Evolutionary conservation across 1,284 basidiomycete species (phyloP), one percentile per base, ranked within the genome.

Genomic region (Boletus mariae): DNA sequence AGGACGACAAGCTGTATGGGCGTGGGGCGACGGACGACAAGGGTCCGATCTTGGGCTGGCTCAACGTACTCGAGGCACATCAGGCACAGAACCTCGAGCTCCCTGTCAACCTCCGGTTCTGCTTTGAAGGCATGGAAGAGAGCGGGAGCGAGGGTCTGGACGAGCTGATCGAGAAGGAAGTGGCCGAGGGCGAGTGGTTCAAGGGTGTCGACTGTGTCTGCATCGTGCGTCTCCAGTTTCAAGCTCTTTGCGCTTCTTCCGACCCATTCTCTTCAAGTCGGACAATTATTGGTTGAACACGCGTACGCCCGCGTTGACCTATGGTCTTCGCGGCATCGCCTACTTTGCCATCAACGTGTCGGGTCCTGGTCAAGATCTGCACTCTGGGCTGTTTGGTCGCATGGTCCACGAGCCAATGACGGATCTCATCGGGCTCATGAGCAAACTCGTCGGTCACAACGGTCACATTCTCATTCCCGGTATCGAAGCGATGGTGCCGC

Each of bases 121-220:
- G 92, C 76, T 95, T 99, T 66, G 96, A 99, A 72, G 94, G 96
- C 8, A 99, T 99, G 97, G 96, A 99, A 73, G 96, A 99, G 76
- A 90, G 82, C 61, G 96, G 96, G 7, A 93, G 90, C 43, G 92
- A 94, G 64, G 94, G 94, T 6, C 80, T 99, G 11, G 95, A 98
- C 67, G 92, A 92, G 49, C 83, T 98, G 48, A 94, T 99, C 61
- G 75, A 81, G 58, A 78, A 77, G 47, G 94, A 98, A 75, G 86
- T 87, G 54, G 73, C 79, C 48, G 79, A 81, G 53, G 86, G 76
- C 40, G 78, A 84, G 66, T 98, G 89, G 82, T 97, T 99, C 71
- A 80, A 86, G 46, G 93, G 90, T 23, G 88, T 95, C 34, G 96
- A 99, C 66, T 93, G 90, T 60, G 90, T 97, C 58, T 99, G 96